phyloP scores from a whole-genome alignment of 2,329 filamentous ascomycete genomes.

The Cylindrodendrum hubeiense region DNA sequence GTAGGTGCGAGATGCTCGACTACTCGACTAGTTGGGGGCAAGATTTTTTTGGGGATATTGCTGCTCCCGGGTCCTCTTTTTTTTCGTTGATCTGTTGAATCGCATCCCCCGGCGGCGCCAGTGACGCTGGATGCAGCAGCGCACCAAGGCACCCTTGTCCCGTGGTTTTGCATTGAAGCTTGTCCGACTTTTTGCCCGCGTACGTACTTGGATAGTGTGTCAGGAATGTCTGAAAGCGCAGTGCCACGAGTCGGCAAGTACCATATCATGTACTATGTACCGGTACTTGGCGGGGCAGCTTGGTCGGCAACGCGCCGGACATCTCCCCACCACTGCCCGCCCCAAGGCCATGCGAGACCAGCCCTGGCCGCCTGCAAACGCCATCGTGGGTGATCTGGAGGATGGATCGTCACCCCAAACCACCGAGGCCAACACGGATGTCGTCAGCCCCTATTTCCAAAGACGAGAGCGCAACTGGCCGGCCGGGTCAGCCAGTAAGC shows the following conservation, averaged over 20 bases:
- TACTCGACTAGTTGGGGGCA: conserved; percentile 42
- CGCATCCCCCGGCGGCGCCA: conserved; percentile 13
- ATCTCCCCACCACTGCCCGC: conserved; percentile 32
- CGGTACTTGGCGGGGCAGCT: conserved; percentile 32
- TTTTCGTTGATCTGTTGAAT: conserved; percentile 49
- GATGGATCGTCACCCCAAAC: conserved; percentile 36
- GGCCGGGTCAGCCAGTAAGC: conserved; percentile 17
- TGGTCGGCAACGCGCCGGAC: conserved; percentile 26
- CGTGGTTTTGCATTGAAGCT: conserved; percentile 25
- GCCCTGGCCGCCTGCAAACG: conserved; percentile 6
- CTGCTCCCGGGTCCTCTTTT: conserved; percentile 41
- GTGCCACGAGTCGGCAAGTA: background rate
- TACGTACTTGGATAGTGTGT: background rate
- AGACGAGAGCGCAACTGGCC: conserved; percentile 16
- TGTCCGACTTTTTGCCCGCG: conserved; percentile 18
- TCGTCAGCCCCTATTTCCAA: conserved; percentile 35
- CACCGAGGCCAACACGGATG: conserved; percentile 22
- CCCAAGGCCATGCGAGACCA: conserved; percentile 29
- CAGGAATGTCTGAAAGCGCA: background rate
- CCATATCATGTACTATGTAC: no score
- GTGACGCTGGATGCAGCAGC: conserved; percentile 12
- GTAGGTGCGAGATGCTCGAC: conserved; percentile 14
- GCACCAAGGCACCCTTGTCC: conserved; percentile 25
- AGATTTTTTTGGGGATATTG: conserved; percentile 46
- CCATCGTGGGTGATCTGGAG: conserved; percentile 33